These are phyloP conservation scores for Dioszegia aurantiaca DNA, from an alignment of 768 basidiomycete species.

Conservation along the genomic window DNA sequence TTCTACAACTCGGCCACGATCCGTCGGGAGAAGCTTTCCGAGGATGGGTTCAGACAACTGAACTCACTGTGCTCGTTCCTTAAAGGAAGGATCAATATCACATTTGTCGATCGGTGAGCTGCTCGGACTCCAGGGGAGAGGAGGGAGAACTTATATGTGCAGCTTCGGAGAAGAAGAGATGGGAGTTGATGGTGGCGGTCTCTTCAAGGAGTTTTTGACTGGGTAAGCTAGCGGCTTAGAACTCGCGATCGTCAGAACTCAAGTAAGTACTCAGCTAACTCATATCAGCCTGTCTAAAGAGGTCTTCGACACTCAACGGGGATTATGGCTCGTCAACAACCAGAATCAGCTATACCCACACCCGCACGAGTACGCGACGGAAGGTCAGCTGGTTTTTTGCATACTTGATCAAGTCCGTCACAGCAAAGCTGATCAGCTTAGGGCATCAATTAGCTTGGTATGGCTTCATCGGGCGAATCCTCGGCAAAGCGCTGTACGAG, in stretches of 20 bases:
- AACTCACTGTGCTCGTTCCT: conserved; percentile 65
- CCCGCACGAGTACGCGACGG: conserved; percentile 84
- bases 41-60: conserved; percentile 87
- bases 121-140: neutral
- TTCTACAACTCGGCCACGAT: conserved; percentile 58
- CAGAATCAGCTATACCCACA: conserved; percentile 95
- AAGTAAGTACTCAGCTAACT: conserved; percentile 4
- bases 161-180: conserved; percentile 56
- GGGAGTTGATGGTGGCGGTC: conserved; percentile 93
- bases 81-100: conserved; percentile 78
- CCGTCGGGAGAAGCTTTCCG: conserved; percentile 71
- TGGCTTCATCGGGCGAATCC: conserved; percentile 70
- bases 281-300: conserved; percentile 73
- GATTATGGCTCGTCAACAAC: conserved; percentile 85
- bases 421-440: conserved; percentile 50
- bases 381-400: conserved; percentile 68
- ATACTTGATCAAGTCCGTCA: no score
- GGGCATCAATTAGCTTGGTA: conserved; percentile 85
- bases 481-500: conserved; percentile 95
- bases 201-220: conserved; percentile 97
- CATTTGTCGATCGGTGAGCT: conserved; percentile 87
- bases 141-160: conserved; percentile 8
- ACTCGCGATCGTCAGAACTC: no score
- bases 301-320: conserved; percentile 90
- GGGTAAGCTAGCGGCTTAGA: conserved; percentile 53